phyloP scores from a whole-genome alignment of 441 rosid genomes.

The Erodium chrysanthum region DNA sequence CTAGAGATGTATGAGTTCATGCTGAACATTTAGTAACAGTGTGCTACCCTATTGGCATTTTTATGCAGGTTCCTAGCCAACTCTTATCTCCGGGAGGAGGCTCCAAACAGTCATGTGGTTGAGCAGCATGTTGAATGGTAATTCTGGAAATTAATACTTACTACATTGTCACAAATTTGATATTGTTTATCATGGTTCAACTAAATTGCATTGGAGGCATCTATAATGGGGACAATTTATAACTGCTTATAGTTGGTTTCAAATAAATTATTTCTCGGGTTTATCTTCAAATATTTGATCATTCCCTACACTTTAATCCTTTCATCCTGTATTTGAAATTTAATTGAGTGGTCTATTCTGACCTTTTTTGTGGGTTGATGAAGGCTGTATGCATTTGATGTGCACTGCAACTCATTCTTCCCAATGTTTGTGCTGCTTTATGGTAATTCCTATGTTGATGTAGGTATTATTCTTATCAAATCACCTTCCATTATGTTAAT shows the following conservation, averaged over 20 bases:
- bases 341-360: slow-evolving; percentile 3
- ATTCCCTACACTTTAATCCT: not conserved
- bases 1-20: not conserved
- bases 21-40: no score
- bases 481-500: slow-evolving; percentile 13
- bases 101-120: slow-evolving; percentile 88
- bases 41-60: no score
- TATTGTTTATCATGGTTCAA: not conserved
- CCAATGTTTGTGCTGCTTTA: slow-evolving; percentile 88
- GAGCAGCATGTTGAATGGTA: slow-evolving; percentile 97
- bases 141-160: slow-evolving; percentile 29
- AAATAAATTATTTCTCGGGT: no score
- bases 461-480: not conserved
- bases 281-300: no score
- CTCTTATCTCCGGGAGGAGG: slow-evolving; percentile 85
- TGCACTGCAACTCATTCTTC: slow-evolving; percentile 99
- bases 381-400: slow-evolving; percentile 96
- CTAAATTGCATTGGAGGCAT: no score
- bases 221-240: no score
- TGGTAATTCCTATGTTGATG: slow-evolving; percentile 37
- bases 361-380: slow-evolving; percentile 19
- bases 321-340: not conserved
- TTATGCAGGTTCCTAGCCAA: slow-evolving; percentile 71
- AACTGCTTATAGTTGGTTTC: no score
- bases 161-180: slow-evolving; percentile 4